Conservation (phyloP, 2,329 filamentous ascomycete genomes). For the Coniochaeta sp. region DNA sequence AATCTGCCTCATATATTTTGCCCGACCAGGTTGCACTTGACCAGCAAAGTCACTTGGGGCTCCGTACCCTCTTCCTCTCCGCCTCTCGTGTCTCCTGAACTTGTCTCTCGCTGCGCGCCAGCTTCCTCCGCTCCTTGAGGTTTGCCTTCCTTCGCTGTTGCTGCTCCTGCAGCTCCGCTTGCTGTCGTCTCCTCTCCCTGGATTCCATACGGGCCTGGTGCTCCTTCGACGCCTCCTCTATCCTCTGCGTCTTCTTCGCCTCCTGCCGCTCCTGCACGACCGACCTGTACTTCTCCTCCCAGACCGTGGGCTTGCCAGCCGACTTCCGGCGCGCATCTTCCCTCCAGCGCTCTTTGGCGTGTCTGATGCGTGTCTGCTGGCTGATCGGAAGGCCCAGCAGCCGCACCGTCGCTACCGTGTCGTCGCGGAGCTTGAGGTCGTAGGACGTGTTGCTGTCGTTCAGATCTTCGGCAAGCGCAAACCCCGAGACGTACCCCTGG, state of each 20-base stretch:
- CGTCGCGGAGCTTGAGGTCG: background rate
- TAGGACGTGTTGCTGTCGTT: background rate
- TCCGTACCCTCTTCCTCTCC: background rate
- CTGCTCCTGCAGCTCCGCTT: background rate
- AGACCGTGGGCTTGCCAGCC: background rate
- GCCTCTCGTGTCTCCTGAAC: background rate
- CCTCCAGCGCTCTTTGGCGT: background rate
- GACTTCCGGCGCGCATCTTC: background rate
- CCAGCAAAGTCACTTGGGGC: background rate
- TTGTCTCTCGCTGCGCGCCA: background rate
- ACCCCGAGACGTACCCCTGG: background rate
- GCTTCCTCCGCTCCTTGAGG: background rate
- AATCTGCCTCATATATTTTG: too few species aligned
- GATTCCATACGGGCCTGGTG: background rate
- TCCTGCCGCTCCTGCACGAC: background rate
- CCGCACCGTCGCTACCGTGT: background rate
- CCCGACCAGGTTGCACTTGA: too few species aligned
- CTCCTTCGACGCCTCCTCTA: background rate
- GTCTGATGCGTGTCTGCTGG: background rate
- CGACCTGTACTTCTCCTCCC: background rate
- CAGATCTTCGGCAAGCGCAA: background rate
- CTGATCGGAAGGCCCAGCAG: background rate
- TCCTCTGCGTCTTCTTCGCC: background rate
- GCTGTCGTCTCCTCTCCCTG: background rate
- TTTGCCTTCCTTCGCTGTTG: background rate